These are phyloP conservation scores for Vigna trinervia DNA, from an alignment of 306 rosid species.

Conservation along the genomic window DNA sequence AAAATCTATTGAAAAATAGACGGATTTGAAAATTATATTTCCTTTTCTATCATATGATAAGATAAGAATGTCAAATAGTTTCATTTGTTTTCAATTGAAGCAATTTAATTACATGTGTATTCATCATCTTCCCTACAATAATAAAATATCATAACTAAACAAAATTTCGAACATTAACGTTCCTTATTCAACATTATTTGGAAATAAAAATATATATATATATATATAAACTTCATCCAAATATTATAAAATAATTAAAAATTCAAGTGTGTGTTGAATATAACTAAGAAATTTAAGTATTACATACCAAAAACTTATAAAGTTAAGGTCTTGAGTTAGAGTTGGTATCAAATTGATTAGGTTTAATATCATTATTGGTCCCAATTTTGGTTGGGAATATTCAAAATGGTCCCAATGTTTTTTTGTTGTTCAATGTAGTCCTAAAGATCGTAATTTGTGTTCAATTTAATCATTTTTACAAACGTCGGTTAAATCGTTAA, in stretches of 20 bases:
- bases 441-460: too few species aligned
- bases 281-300: too few species aligned
- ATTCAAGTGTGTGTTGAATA: too few species aligned
- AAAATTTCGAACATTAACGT: not conserved
- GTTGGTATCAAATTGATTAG: too few species aligned
- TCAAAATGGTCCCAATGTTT: too few species aligned
- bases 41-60: not conserved
- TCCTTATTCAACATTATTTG: slow-evolving; percentile 21
- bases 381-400: too few species aligned
- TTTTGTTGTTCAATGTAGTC: too few species aligned
- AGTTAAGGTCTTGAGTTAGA: too few species aligned
- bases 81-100: not conserved
- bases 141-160: not conserved
- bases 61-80: slow-evolving; percentile 20
- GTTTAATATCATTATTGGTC: too few species aligned
- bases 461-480: too few species aligned
- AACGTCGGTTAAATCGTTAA: too few species aligned
- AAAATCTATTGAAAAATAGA: not conserved
- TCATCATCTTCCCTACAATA: not conserved
- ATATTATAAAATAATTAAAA: not conserved
- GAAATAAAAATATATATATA: not conserved
- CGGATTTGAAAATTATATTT: not conserved
- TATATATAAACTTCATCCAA: not conserved
- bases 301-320: too few species aligned
- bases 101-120: slow-evolving; percentile 19